Evolutionary conservation across 495 filamentous ascomycete genomes (phyloP).

Genomic region (Trichoderma erinaceum): DNA sequence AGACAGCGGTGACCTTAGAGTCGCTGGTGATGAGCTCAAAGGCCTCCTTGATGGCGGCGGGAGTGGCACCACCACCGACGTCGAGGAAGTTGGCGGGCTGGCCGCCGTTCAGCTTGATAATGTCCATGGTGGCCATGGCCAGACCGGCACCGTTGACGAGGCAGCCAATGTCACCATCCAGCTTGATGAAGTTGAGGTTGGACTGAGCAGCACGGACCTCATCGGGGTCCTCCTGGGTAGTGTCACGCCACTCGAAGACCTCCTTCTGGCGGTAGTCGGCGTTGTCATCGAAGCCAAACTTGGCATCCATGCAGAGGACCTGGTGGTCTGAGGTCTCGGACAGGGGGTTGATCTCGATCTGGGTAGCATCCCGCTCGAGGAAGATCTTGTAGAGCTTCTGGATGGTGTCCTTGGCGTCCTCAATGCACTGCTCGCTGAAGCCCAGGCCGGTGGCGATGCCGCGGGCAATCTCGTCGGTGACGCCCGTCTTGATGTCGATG

Average conservation of each 20-base stretch:
- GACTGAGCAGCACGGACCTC: constrained; percentile 93
- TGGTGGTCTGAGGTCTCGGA: constrained; percentile 96
- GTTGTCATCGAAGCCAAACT: constrained; percentile 97
- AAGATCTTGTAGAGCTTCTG: constrained; percentile 99
- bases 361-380: constrained; percentile 94
- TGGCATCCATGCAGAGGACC: constrained; percentile 98
- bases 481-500: constrained; percentile 88
- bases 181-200: constrained; percentile 98
- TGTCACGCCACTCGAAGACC: constrained; percentile 87
- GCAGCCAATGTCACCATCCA: constrained; percentile 98
- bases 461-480: constrained; percentile 89
- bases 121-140: constrained; percentile 99
- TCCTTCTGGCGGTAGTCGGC: constrained; percentile 97
- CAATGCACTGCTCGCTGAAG: constrained; percentile 94
- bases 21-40: constrained; percentile 98
- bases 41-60: constrained; percentile 91
- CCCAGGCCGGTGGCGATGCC: constrained; percentile 88
- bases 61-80: constrained; percentile 94
- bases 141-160: constrained; percentile 98
- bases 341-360: constrained; percentile 99
- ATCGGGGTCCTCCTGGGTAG: constrained; percentile 90
- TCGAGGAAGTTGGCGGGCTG: constrained; percentile 97
- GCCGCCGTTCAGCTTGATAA: constrained; percentile 99
- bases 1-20: constrained; percentile 96
- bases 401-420: constrained; percentile 89